Evolutionary conservation across 352 stramenopile species (phyloP).

Genomic region (Phytophthora pini): DNA sequence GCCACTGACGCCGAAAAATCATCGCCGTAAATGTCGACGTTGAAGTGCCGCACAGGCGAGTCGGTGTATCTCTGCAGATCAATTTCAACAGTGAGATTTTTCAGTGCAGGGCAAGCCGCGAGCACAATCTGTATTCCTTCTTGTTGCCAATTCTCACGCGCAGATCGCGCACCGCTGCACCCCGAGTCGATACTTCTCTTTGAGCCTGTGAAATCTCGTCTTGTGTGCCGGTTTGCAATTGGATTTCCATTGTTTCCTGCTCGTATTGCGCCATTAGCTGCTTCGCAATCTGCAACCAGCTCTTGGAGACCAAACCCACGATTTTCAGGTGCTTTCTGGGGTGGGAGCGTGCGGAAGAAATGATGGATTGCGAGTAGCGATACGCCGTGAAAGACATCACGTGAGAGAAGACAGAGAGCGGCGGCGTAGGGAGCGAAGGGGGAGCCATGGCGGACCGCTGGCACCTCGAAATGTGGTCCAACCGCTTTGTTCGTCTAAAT

Average conservation of each 20-base stretch:
- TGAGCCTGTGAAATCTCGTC: conserved; percentile 3
- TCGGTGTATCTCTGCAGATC: conserved; percentile 34
- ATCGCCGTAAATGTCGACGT: conserved; percentile 10
- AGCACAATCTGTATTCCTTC: conserved; percentile 18
- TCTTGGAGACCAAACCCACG: conserved; percentile 13
- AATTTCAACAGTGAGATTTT: conserved; percentile 32
- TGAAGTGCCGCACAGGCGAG: conserved; percentile 14
- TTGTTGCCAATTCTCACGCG: neutral
- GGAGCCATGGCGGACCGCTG: no score
- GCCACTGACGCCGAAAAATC: neutral
- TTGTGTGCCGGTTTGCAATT: neutral
- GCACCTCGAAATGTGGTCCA: no score
- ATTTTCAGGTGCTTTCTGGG: neutral
- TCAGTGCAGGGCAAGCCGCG: conserved; percentile 33
- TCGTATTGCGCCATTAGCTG: conserved; percentile 10
- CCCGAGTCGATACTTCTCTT: conserved; percentile 3
- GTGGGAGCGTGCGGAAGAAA: no score
- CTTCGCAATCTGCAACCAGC: conserved; percentile 9
- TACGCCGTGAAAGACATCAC: no score
- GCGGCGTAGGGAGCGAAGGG: no score
- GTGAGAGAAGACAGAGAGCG: no score
- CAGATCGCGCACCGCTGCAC: neutral
- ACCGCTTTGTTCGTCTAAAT: no score
- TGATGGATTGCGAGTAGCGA: no score
- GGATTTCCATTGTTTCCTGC: conserved; percentile 7